These are phyloP conservation scores for Takakia lepidozioides DNA, from an alignment of 225 moss, liverwort and hornwort genomes.

Conservation along the genomic window DNA sequence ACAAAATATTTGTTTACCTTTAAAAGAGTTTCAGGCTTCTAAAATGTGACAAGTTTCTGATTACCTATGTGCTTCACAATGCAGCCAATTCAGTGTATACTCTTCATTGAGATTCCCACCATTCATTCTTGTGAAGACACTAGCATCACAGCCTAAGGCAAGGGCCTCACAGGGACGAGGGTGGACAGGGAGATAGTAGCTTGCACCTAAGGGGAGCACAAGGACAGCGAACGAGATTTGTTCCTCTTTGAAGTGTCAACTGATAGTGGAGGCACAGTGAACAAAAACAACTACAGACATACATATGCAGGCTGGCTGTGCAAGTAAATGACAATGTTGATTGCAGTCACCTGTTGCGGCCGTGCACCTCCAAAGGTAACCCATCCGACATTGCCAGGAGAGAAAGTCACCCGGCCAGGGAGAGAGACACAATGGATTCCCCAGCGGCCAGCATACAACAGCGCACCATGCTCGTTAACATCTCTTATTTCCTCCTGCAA, in stretches of 20 bases:
- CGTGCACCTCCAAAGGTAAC: constrained; percentile 93
- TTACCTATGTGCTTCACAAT: background rate
- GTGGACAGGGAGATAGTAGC: no score
- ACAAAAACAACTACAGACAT: constrained; percentile 3
- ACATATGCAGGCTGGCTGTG: background rate
- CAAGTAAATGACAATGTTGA: constrained; percentile 1
- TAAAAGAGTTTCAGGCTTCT: background rate
- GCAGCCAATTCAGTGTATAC: background rate
- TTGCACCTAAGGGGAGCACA: no score
- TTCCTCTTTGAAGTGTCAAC: background rate
- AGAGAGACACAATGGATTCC: constrained; percentile 91
- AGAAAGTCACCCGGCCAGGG: constrained; percentile 84
- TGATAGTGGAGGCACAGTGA: background rate
- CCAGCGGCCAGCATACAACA: constrained; percentile 88
- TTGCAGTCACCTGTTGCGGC: constrained; percentile 93
- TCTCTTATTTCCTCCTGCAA: constrained; percentile 68
- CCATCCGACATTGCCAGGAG: constrained; percentile 92
- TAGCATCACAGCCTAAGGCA: no score
- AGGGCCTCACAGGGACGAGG: no score
- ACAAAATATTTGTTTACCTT: background rate
- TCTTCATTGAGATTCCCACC: no score
- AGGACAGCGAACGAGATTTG: no score
- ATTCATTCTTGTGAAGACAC: no score
- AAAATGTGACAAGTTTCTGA: background rate
- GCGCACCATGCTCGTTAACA: constrained; percentile 79